Evolutionary conservation across 257 asterid species (phyloP).

Genomic region (Leonotis leonurus): DNA sequence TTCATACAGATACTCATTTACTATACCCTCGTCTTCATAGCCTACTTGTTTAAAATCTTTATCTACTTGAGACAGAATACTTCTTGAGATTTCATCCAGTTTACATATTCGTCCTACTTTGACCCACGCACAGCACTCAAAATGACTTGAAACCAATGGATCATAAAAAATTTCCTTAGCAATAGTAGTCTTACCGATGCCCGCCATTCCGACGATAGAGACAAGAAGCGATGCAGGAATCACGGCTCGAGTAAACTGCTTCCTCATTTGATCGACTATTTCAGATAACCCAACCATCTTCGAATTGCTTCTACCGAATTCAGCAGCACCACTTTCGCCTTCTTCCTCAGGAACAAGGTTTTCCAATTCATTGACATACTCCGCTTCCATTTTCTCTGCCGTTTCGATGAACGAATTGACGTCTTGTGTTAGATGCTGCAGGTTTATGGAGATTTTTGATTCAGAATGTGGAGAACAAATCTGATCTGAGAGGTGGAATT

Average conservation of each 20-base stretch:
- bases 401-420: not conserved
- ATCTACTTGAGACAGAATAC: not conserved
- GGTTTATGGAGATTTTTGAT: not conserved
- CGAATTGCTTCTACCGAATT: not conserved
- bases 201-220: not conserved
- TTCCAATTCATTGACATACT: not conserved
- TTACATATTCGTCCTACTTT: not conserved
- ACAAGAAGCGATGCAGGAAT: not conserved
- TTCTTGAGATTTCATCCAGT: not conserved
- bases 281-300: not conserved
- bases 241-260: not conserved
- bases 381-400: not conserved
- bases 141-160: not conserved
- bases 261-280: not conserved
- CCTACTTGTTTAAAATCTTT: not conserved
- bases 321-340: not conserved
- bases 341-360: not conserved
- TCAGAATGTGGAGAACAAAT: not conserved
- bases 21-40: not conserved
- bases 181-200: constrained; percentile 1
- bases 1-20: not conserved
- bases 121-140: not conserved
- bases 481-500: not conserved
- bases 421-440: not conserved
- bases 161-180: not conserved